phyloP scores from a whole-genome alignment of 2,329 filamentous ascomycete species.

The Neopestalotiopsis sp. region DNA sequence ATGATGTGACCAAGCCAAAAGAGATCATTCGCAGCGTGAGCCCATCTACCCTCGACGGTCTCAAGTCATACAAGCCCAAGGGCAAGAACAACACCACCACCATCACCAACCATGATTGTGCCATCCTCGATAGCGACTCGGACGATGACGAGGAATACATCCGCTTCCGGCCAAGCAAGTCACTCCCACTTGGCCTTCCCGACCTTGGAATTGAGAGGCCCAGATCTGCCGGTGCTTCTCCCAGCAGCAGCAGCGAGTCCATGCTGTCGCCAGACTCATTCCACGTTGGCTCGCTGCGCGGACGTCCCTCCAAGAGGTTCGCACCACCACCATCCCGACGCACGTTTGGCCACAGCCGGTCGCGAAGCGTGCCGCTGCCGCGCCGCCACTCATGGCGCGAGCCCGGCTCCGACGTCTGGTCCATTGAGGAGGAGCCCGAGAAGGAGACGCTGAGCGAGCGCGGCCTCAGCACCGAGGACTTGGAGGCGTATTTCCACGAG shows the following conservation, averaged over 20 bases:
- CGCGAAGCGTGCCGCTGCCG: conserved; percentile 40
- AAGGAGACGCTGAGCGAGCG: conserved; percentile 55
- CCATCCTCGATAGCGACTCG: conserved; percentile 48
- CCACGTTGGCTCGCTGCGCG: conserved; percentile 36
- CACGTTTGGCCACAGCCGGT: conserved; percentile 36
- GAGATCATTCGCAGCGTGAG: conserved; percentile 60
- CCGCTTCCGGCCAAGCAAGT: conserved; percentile 48
- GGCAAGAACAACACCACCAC: conserved; percentile 37
- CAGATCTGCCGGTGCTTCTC: conserved; percentile 38
- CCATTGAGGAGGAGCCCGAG: conserved; percentile 64
- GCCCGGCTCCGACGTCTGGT: conserved; percentile 65
- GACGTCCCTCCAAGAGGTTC: conserved; percentile 36
- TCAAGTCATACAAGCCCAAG: conserved; percentile 49
- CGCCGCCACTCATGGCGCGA: conserved; percentile 59
- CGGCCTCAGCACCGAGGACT: conserved; percentile 40
- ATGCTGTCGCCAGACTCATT: conserved; percentile 33
- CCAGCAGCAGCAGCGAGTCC: conserved; percentile 38
- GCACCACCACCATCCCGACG: conserved; percentile 30
- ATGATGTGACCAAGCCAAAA: conserved; percentile 51
- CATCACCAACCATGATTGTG: conserved; percentile 37
- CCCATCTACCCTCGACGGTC: conserved; percentile 60
- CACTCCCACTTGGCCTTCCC: conserved; percentile 48
- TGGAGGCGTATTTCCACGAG: conserved; percentile 29
- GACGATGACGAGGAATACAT: conserved; percentile 56
- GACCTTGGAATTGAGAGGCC: conserved; percentile 47